Evolutionary conservation across 1,139 yeast species (phyloP), one percentile per base, ranked within the genome.

Genomic region (Oligophagozyma castellii): DNA sequence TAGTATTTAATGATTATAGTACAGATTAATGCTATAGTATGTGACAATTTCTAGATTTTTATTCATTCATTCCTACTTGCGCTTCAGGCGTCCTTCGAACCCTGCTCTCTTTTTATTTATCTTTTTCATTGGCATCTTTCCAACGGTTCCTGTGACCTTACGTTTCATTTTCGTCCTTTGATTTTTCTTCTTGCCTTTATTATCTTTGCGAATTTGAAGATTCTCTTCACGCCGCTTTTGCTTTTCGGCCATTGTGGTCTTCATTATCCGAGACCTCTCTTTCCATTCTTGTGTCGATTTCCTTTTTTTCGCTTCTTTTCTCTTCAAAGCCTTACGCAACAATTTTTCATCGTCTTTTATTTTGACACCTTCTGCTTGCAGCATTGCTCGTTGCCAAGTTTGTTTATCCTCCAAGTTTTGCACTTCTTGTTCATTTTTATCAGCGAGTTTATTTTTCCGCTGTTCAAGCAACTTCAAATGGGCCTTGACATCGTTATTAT

Each of bases 201-300:
- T 75, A 23, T 77, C 93, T 47, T 68, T 73, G 55, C 94, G 70
- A 24, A 80, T 70, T 51, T 76, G 73, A 54, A 89, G 63, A 48
- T 89, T 89, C 47, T 81, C 93, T 46, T 84, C 94, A 57, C 95
- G 70, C 62, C 89, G 76, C 58, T 80, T 79, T 34, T 69, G 73
- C 44, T 77, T 74, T 11, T 78, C 80, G 27, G 75, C 68, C 33
- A 79, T 76, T 26, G 76, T 73, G 44, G 75, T 80, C 35, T 70
- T 70, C 13, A 89, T 94, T 23, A 67, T 65, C 45, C 76, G 79
- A 55, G 76, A 74, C 44, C 96, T 71, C 31, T 84, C 95, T 41
- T 62, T 68, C 95, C 95, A 83, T 53, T 81, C 92, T 29, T 73
- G 60, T 43, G 79, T 89, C 40, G 92, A 77, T 58, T 71, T 78